Conservation (phyloP, 1,139 yeast genomes). For the Candida sojae region DNA sequence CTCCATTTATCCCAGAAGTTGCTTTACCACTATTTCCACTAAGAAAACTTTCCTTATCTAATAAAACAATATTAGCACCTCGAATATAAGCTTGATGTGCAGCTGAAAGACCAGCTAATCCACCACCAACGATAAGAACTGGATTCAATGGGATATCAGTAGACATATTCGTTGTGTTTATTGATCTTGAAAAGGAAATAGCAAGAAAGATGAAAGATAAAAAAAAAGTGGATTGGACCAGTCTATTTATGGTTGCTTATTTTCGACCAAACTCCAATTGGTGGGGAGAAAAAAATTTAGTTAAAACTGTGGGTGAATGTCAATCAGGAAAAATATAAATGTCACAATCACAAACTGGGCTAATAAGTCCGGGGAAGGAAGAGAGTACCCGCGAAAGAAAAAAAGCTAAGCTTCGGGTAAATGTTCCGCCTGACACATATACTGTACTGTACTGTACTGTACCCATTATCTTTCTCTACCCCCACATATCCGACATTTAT, state of each 20-base stretch:
- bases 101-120: slow-evolving; percentile 78
- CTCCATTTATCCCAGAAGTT: slow-evolving; percentile 81
- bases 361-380: background rate
- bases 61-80: slow-evolving; percentile 55
- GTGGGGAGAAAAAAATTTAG: background rate
- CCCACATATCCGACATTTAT: background rate
- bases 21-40: slow-evolving; percentile 86
- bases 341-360: too few relatives aligned
- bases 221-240: background rate
- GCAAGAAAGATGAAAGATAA: background rate
- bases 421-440: too few relatives aligned
- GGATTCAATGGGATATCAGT: slow-evolving; percentile 34
- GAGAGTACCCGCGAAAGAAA: background rate
- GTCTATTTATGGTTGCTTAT: slow-evolving; percentile 1
- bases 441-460: background rate
- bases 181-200: background rate
- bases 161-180: slow-evolving; percentile 9
- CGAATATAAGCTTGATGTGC: slow-evolving; percentile 65
- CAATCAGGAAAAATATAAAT: too few relatives aligned
- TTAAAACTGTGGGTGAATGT: too few relatives aligned
- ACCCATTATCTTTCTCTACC: background rate
- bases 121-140: slow-evolving; percentile 74
- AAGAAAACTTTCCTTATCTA: slow-evolving; percentile 64
- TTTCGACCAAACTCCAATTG: slow-evolving; percentile 1
- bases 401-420: background rate